phyloP scores from a whole-genome alignment of 305 asterid genomes.

The Fraxinus paxiana region DNA sequence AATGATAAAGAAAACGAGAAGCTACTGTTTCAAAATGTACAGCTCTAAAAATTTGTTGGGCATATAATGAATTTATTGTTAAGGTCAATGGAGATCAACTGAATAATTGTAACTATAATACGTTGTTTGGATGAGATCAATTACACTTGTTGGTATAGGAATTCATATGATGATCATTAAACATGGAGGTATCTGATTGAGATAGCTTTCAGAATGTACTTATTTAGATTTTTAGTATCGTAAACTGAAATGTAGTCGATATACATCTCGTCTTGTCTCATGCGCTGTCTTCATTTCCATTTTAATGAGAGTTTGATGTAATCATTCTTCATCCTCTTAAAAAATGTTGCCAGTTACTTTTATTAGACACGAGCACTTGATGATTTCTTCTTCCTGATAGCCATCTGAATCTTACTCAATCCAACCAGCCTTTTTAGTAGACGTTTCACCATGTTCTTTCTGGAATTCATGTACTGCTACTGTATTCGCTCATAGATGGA shows the following conservation, averaged over 20 bases:
- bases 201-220: constrained; percentile 5
- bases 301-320: constrained; percentile 13
- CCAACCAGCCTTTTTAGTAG: not conserved
- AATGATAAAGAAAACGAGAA: not conserved
- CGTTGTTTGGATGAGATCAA: not conserved
- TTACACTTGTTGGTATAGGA: constrained; percentile 7
- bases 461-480: not conserved
- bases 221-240: not conserved
- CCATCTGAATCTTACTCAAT: constrained; percentile 2
- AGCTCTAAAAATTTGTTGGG: constrained; percentile 9
- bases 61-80: constrained; percentile 4
- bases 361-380: constrained; percentile 9
- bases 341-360: not conserved
- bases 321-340: not conserved
- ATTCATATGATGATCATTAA: not conserved
- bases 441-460: not conserved
- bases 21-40: constrained; percentile 9
- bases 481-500: not conserved
- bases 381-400: constrained; percentile 10
- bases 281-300: not conserved
- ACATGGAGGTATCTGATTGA: not conserved
- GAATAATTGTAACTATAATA: not conserved
- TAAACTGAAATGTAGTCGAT: not conserved
- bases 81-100: constrained; percentile 1
- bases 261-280: not conserved